Evolutionary conservation across 129 eudicot genomes (phyloP).

Genomic region (Calendula officinalis): DNA sequence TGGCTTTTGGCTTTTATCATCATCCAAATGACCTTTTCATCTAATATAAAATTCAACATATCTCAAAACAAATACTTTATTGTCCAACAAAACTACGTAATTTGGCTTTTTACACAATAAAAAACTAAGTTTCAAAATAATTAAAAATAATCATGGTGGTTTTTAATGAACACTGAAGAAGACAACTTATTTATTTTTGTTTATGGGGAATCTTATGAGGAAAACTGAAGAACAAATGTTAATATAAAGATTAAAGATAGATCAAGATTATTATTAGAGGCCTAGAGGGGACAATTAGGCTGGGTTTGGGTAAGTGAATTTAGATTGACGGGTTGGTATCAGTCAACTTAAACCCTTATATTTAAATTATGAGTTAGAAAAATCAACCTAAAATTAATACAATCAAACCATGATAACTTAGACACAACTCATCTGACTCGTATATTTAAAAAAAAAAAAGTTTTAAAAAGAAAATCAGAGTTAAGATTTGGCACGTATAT

Average conservation of each 20-base stretch:
- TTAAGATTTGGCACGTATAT: too few relatives aligned
- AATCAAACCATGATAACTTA: too few relatives aligned
- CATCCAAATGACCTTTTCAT: constrained; percentile 25
- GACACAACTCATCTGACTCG: too few relatives aligned
- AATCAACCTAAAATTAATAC: too few relatives aligned
- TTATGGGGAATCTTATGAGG: neutral
- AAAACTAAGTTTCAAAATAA: neutral
- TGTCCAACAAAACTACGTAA: neutral
- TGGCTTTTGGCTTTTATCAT: constrained; percentile 30
- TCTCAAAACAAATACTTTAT: constrained; percentile 15
- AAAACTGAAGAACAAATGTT: too few relatives aligned
- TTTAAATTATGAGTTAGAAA: too few relatives aligned
- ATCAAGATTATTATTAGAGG: neutral
- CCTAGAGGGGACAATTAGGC: too few relatives aligned
- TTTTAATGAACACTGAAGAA: constrained; percentile 21
- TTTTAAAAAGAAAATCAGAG: too few relatives aligned
- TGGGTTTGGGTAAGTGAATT: too few relatives aligned
- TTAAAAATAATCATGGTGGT: neutral
- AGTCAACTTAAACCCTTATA: too few relatives aligned
- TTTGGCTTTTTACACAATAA: neutral
- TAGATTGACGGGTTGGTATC: too few relatives aligned
- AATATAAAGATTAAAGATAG: neutral
- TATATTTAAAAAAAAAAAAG: too few relatives aligned
- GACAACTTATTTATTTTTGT: neutral
- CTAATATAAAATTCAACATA: neutral